Percentiles rank a stretch among this genome's conserved stretches.
Evolutionary conservation across 2,329 filamentous ascomycete species (phyloP).

Genomic region (Sporothrix sp.): DNA sequence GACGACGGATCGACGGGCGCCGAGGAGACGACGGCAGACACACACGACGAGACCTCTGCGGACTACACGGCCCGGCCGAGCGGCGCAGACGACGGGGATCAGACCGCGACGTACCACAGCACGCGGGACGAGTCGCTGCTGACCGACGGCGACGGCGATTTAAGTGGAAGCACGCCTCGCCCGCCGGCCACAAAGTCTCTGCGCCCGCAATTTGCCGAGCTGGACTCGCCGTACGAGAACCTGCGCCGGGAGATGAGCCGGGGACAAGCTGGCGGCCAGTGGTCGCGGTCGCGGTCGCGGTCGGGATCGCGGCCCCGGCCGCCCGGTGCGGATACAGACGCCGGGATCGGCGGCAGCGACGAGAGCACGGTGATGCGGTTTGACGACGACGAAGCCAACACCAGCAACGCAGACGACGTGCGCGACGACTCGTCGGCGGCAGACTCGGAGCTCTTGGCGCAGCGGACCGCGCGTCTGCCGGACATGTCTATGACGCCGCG

Average conservation of each 20-base stretch:
- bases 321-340: not conserved
- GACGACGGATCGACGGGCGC: constrained; percentile 45
- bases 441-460: constrained; percentile 38
- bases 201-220: constrained; percentile 48
- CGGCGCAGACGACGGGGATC: constrained; percentile 31
- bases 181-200: constrained; percentile 42
- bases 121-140: constrained; percentile 56
- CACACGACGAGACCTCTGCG: constrained; percentile 45
- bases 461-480: constrained; percentile 46
- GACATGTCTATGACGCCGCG: constrained; percentile 55
- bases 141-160: constrained; percentile 47
- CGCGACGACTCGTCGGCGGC: constrained; percentile 27
- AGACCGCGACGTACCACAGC: constrained; percentile 25
- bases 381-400: constrained; percentile 28
- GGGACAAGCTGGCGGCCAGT: constrained; percentile 20
- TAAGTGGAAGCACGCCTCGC: constrained; percentile 60
- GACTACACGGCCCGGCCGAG: constrained; percentile 26
- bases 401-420: no score
- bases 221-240: constrained; percentile 67
- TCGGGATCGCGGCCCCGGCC: not conserved
- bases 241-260: constrained; percentile 56
- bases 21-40: constrained; percentile 40
- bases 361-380: constrained; percentile 24
- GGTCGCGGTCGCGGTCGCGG: constrained; percentile 20
- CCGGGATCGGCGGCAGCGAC: constrained; percentile 20